These are phyloP conservation scores for Pseudogymnoascus sp. DNA, from an alignment of 2,329 filamentous ascomycete species.

Conservation along the genomic window DNA sequence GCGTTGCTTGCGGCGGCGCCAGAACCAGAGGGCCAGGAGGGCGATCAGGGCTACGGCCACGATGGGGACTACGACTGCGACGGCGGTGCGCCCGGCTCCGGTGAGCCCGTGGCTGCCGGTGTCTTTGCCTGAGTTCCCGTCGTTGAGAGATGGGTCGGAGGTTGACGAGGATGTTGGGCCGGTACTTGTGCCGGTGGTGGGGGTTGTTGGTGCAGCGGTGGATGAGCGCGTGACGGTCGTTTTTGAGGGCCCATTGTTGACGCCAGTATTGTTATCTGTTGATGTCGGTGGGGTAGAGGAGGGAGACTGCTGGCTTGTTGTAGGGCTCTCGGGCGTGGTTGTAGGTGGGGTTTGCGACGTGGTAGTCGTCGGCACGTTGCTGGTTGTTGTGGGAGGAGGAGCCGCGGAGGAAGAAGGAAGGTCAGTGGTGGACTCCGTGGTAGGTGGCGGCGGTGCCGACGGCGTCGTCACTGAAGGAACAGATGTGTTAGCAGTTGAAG, in stretches of 20 bases:
- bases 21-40: slow-evolving; percentile 70
- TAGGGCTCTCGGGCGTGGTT: background rate
- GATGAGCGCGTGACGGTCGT: background rate
- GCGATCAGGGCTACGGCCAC: slow-evolving; percentile 77
- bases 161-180: slow-evolving; percentile 18
- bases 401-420: background rate
- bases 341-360: background rate
- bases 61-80: slow-evolving; percentile 91
- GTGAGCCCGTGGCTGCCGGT: slow-evolving; percentile 40
- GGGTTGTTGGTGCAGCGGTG: background rate
- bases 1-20: slow-evolving; percentile 79
- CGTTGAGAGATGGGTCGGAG: slow-evolving; percentile 17
- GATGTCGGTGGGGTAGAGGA: background rate
- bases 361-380: background rate
- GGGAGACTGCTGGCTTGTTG: background rate
- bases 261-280: background rate
- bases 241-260: background rate
- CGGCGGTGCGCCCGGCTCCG: slow-evolving; percentile 67
- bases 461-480: background rate
- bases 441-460: background rate
- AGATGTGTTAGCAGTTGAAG: background rate
- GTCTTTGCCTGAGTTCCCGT: slow-evolving; percentile 14
- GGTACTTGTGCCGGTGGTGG: background rate
- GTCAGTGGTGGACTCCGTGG: background rate
- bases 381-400: background rate